Evolutionary conservation across 2,329 filamentous ascomycete genomes (phyloP).

Genomic region (Fusarium coffeatum): DNA sequence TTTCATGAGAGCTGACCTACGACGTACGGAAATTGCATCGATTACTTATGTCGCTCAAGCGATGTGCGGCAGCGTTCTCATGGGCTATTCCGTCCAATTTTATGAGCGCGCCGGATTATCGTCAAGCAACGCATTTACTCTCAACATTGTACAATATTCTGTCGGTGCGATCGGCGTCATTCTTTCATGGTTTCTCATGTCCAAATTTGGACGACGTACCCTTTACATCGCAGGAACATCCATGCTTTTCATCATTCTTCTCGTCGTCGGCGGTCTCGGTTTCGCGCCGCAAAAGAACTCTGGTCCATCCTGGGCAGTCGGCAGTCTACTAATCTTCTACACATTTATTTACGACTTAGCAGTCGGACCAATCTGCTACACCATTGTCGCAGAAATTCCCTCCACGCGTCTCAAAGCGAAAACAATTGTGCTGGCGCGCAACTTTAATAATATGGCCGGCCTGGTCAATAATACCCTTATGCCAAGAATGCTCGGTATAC

Average conservation of each 20-base stretch:
- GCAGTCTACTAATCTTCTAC: slow-evolving; percentile 58
- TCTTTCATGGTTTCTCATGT: slow-evolving; percentile 58
- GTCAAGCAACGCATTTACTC: slow-evolving; percentile 50
- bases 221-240: slow-evolving; percentile 61
- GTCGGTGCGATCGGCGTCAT: slow-evolving; percentile 59
- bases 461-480: slow-evolving; percentile 60
- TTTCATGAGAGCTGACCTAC: slow-evolving; percentile 59
- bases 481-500: slow-evolving; percentile 57
- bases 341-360: slow-evolving; percentile 56
- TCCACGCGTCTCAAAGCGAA: slow-evolving; percentile 60
- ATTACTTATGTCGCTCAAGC: slow-evolving; percentile 58
- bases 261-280: slow-evolving; percentile 55
- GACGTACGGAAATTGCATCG: slow-evolving; percentile 59
- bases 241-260: slow-evolving; percentile 57
- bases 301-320: slow-evolving; percentile 60
- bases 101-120: slow-evolving; percentile 57
- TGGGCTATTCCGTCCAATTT: slow-evolving; percentile 69
- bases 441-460: slow-evolving; percentile 61
- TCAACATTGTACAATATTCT: slow-evolving; percentile 56
- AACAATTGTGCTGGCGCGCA: slow-evolving; percentile 59
- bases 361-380: slow-evolving; percentile 76
- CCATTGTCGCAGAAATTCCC: slow-evolving; percentile 72
- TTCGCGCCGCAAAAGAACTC: slow-evolving; percentile 63
- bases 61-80: slow-evolving; percentile 56
- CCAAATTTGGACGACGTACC: slow-evolving; percentile 57